Base-by-base conservation (phyloP, 208 protist species). In the Trypanosoma platydactyli region DNA sequence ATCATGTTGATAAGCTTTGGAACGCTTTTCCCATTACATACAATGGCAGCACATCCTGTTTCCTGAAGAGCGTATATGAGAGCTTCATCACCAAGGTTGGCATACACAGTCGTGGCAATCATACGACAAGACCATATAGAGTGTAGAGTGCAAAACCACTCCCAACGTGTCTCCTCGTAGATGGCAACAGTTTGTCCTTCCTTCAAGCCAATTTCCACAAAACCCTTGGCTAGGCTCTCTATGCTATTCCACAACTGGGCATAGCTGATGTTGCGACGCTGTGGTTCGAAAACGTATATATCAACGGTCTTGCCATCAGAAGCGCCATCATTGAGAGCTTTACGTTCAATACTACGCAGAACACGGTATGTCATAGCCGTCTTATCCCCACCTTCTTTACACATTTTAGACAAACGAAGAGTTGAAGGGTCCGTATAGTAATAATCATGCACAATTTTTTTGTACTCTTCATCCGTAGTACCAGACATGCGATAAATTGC, bases 161-260 rank as follows among this genome's bases (percentile, higher is more conserved):
- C 65, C 83, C 83, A 94, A 55, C 88, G 88, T 12, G 88, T 94
- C n/a, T 94, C 85, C 49, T 91, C 84, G 64, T 83, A 94, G 27
- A 94, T 80, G 56, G 81, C 77, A 29, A 94, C 45, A 13, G 42
- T 57, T 45, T 73, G n/a, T 42, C 83, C 79, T 46, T 71, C 65
- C 63, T 79, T 12, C 0, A 93, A 12, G 35, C 87, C 87, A 69
- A 93, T 80, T 52, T 83, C 81, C 18, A 0, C 0, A 12, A 93
- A 75, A 4, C 87, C 84, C 22, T 66, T 61, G 11, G 79, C 80
- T 27, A 93, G 81, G 62, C 40, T 53, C 35, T 87, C 27, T 22
- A 93, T 77, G 44, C 65, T 79, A 40, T 73, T 30, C 84, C 81
- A 90, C 35, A 90, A 59, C 1, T 76, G 22, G 0, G 64, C 56